A percentile compares a stretch with the other conserved stretches of the same genome.
phyloP scores from a whole-genome alignment of 371 early-diverging fungal species.

The Hamiltosporidium tvaerminnensis region DNA sequence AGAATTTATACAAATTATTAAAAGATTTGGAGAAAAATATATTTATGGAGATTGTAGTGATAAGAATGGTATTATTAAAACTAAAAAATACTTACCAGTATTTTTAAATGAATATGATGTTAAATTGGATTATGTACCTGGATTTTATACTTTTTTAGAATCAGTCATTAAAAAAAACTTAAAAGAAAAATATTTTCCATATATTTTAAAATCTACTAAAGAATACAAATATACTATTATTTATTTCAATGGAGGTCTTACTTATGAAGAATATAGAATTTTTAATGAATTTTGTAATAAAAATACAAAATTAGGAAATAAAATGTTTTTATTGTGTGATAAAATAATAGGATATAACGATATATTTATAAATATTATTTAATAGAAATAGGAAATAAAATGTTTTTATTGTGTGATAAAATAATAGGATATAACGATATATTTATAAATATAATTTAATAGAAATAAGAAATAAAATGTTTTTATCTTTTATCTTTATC shows the following conservation, averaged over 20 bases:
- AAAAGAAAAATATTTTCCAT: slow-evolving; percentile 14
- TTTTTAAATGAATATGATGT: slow-evolving; percentile 22
- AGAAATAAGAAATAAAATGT: too few relatives aligned
- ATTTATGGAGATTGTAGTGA: not conserved
- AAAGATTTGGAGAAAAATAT: slow-evolving; percentile 19
- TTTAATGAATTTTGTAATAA: not conserved
- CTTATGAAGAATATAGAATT: slow-evolving; percentile 41
- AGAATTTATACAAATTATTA: slow-evolving; percentile 21
- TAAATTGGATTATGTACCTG: slow-evolving; percentile 45
- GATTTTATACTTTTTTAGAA: slow-evolving; percentile 24
- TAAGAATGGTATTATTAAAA: not conserved
- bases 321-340: not conserved
- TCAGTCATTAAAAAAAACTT: slow-evolving; percentile 25
- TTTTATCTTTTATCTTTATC: too few relatives aligned
- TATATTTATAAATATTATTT: not conserved
- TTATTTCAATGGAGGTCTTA: slow-evolving; percentile 40
- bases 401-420: too few relatives aligned
- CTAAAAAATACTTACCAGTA: slow-evolving; percentile 7
- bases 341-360: slow-evolving; percentile 1
- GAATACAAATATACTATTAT: slow-evolving; percentile 28
- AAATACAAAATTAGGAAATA: not conserved
- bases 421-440: too few relatives aligned
- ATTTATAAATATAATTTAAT: too few relatives aligned
- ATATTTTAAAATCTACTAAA: slow-evolving; percentile 5
- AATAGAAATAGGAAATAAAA: too few relatives aligned